Conservation (phyloP, 345 rosid species). For the Euphorbia pulcherrima region DNA sequence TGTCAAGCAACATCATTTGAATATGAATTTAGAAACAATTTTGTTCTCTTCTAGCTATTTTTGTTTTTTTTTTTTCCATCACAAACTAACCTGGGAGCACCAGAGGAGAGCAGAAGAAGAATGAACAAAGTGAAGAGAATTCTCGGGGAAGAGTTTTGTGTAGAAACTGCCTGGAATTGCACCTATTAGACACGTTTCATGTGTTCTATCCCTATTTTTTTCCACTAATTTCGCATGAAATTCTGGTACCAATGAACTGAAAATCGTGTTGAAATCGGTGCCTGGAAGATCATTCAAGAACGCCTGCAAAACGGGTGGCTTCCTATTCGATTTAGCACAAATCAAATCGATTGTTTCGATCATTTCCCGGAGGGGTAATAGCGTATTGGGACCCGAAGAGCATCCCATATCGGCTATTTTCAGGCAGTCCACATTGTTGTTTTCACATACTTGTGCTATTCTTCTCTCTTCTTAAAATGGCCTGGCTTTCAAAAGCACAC, state of each 20-base stretch:
- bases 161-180: slow-evolving; percentile 10
- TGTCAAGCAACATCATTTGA: too few relatives aligned
- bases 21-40: too few relatives aligned
- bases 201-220: neutral
- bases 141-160: neutral
- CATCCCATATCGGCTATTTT: slow-evolving; percentile 43
- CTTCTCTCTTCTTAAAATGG: neutral
- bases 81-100: slow-evolving; percentile 44
- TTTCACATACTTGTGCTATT: neutral
- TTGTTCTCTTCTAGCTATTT: neutral
- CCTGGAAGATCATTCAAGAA: slow-evolving; percentile 47
- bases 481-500: neutral
- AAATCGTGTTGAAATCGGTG: slow-evolving; percentile 46
- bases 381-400: slow-evolving; percentile 45
- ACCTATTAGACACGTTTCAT: neutral
- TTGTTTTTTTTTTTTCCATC: too few relatives aligned
- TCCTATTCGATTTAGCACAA: slow-evolving; percentile 6
- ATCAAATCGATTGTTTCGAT: slow-evolving; percentile 16
- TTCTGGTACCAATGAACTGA: slow-evolving; percentile 11
- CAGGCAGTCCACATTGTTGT: neutral
- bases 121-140: slow-evolving; percentile 6
- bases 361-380: slow-evolving; percentile 18
- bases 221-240: neutral
- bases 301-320: slow-evolving; percentile 31
- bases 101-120: slow-evolving; percentile 9